A percentile compares a stretch with the other conserved stretches of the same genome.
Conservation (phyloP, 192 early-diverging fungal species). For the Jimgerdemannia flammicorona region DNA sequence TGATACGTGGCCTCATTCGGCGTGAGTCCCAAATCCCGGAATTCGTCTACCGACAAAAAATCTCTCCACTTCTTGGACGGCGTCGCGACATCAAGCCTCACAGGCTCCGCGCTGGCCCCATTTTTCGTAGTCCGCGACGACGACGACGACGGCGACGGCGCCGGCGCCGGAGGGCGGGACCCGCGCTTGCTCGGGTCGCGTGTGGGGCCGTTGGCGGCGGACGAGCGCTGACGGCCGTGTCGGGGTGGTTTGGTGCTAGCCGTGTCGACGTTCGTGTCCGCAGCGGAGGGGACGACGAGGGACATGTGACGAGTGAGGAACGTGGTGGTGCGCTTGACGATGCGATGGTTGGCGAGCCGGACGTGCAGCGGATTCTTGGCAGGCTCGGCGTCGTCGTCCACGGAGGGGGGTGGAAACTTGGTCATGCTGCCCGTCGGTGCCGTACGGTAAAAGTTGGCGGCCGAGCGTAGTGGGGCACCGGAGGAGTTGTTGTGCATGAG, state of each 20-base stretch:
- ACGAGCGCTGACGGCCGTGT: not conserved
- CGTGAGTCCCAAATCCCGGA: not conserved
- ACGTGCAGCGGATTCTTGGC: not conserved
- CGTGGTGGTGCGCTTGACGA: not conserved
- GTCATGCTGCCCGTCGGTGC: not conserved
- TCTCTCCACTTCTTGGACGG: not conserved
- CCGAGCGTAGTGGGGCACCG: no score
- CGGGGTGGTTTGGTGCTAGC: not conserved
- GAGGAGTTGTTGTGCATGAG: not conserved
- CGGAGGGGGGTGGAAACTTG: not conserved
- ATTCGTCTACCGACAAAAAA: not conserved
- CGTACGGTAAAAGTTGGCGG: no score
- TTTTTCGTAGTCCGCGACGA: not conserved
- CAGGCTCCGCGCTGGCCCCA: not conserved
- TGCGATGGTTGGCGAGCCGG: not conserved
- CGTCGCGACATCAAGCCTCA: not conserved
- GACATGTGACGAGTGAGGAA: not conserved
- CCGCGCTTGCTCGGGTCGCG: not conserved
- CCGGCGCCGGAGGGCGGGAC: not conserved
- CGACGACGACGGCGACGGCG: not conserved
- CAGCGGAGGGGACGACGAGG: not conserved
- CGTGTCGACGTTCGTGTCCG: no score
- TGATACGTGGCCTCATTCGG: conserved; percentile 1
- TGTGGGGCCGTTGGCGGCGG: no score
- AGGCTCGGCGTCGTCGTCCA: not conserved